phyloP scores from a whole-genome alignment of 148 eudicot species.

The Amaranthus cruentus region DNA sequence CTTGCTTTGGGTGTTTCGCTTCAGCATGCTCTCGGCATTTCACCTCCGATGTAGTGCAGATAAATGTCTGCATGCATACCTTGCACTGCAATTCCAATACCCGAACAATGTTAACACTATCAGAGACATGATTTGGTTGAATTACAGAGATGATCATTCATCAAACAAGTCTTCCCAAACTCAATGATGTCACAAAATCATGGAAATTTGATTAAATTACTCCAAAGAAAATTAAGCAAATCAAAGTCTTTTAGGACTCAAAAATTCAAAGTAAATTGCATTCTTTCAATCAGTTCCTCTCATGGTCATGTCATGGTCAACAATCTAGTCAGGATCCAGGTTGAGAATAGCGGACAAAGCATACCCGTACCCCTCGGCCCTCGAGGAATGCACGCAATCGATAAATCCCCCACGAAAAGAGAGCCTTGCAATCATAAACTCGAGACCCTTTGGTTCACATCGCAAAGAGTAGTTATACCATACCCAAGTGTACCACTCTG shows the following conservation, averaged over 20 bases:
- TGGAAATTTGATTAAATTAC: neutral
- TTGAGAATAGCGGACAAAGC: no score
- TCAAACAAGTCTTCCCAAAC: neutral
- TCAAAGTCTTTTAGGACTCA: neutral
- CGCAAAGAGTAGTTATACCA: no score
- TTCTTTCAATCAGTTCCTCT: neutral
- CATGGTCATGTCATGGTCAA: no score
- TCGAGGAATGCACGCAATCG: no score
- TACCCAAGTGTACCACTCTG: no score
- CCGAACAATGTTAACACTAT: constrained; percentile 1
- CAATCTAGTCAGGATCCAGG: no score
- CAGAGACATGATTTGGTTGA: neutral
- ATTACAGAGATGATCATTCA: neutral
- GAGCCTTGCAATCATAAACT: no score
- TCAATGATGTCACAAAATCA: neutral
- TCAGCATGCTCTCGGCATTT: constrained; percentile 93
- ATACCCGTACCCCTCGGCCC: no score
- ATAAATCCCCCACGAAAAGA: no score
- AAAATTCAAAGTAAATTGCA: constrained; percentile 12
- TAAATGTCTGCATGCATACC: constrained; percentile 96
- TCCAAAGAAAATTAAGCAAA: neutral
- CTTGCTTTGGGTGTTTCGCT: constrained; percentile 83
- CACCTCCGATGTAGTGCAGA: constrained; percentile 90
- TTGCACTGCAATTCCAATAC: constrained; percentile 65
- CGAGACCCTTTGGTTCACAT: no score